Base-by-base conservation (phyloP, 2,329 filamentous ascomycete genomes). In the Colletotrichum salicis region DNA sequence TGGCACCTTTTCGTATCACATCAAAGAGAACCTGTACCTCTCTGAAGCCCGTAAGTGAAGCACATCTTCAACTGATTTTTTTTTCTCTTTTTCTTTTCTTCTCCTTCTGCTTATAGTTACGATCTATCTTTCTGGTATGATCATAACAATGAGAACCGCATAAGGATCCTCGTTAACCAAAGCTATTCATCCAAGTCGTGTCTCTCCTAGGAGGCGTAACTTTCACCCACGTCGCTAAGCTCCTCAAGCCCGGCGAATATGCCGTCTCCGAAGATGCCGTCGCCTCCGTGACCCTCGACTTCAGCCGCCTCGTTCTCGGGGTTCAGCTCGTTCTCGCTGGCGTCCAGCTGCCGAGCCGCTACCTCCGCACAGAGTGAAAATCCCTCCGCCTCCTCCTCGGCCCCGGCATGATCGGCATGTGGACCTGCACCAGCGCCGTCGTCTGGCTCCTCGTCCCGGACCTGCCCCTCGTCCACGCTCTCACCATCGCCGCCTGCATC, bases 301-400 rank as follows among this genome's bases (percentile, higher is more conserved):
- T 98, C 82, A 92, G 92, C 1, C 90, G 95, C 1, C 88, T 97
- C 0, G 95, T 97, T 0, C 89, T 98, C 0, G 95, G 95, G 2
- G 93, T 97, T 0, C 95, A 97, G 82, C 88, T 98, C 13, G 93
- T 97, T 10, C 86, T 98, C 7, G 94, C 95, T 0, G 95, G 95
- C 5, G 91, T 97, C 0, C 95, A 97, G 80, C 86, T 98, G 8
- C 95, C 95, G 1, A 94, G 91, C 78, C 92, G 93, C 72, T 97
- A 97, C 76, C 85, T 97, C 24, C 84, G 88, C 79, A 90, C 85
- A 75, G 91, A 97, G 90, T 95, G 93, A 93, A 93, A 90, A 77
- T 89, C 93, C 10, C 83, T 97, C 22, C 82, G 88, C 1, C 82
- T 96, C 11, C 87, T 97, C n/a, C 87, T 97, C 8, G 94, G 94